Conservation (phyloP, 2,329 filamentous ascomycete genomes). For the Calycina herbarum region DNA sequence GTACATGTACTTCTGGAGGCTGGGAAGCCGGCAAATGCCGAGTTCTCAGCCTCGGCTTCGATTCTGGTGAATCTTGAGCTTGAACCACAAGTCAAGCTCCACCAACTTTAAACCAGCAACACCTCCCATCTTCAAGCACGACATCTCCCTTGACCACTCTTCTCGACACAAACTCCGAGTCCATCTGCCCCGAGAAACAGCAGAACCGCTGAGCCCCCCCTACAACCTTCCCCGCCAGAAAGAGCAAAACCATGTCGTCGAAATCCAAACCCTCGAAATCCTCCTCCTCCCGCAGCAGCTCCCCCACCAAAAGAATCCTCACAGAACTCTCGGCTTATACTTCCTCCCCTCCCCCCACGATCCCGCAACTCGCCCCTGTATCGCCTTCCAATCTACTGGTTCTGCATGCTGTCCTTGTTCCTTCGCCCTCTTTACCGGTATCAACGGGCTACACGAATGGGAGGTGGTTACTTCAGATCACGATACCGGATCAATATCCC, state of each 20-base stretch:
- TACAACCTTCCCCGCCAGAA: constrained; percentile 34
- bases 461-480: constrained; percentile 79
- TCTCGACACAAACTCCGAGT: not conserved
- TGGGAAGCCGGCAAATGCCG: not conserved
- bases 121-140: not conserved
- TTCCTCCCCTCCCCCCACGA: constrained; percentile 41
- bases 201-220: not conserved
- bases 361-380: constrained; percentile 59
- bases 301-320: constrained; percentile 54
- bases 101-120: not conserved
- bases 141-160: not conserved
- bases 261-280: constrained; percentile 61
- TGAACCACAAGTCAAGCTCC: not conserved
- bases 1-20: too few species aligned
- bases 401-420: constrained; percentile 45
- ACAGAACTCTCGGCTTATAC: constrained; percentile 50
- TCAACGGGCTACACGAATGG: constrained; percentile 49
- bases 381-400: constrained; percentile 42
- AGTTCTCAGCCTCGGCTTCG: not conserved
- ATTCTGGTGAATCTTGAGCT: not conserved
- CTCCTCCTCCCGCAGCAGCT: constrained; percentile 56
- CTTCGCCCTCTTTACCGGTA: constrained; percentile 61
- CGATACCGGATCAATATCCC: constrained; percentile 77
- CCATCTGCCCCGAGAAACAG: too few species aligned
- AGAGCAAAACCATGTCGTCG: not conserved